Evolutionary conservation across 2,329 filamentous ascomycete genomes (phyloP), one percentile per base, ranked within the genome.

Genomic region (Diaporthe citri): DNA sequence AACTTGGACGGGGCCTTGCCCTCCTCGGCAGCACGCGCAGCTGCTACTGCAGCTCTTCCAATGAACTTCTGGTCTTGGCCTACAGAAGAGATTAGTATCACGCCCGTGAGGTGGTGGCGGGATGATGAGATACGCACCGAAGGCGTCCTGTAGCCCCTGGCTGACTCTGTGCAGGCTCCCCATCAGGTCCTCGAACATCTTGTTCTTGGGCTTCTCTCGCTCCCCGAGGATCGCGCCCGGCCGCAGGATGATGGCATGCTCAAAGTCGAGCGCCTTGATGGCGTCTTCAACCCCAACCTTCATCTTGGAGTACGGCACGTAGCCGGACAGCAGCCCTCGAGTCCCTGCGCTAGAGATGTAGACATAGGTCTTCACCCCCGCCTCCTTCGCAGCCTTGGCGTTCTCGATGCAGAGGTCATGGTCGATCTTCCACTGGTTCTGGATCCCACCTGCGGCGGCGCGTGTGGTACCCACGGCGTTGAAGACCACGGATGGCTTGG

Each of bases 241-340:
- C 59, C 92, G 84, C 31, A 93, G 66, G 72, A 98, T 93, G 73
- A 98, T 89, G 6, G 92, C 93, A 78, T 94, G 91, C 67, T 96
- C 93, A 81, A 98, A 98, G 6, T 86, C 92, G 5, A 96, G 84
- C 56, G 85, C 90, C 82, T 90, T 90, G 75, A 98, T 89, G 22
- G 91, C 87, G 46, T 97, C 93, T 83, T 98, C 96, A 55, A 98
- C 91, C 79, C 97, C 94, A 34, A 91, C 92, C 87, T 98, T 98
- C 94, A 98, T 97, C 83, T 87, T 77, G 85, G 90, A 77, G 84
- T 88, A 84, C 80, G 87, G 85, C 82, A 90, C n/a, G 86, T 87
- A 69, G 83, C 84, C 64, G 57, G 78, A 67, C 43, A 85, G 41
- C 52, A 88, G 36, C 20, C 85, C 81, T 28, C 87, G 83, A 1